A percentile compares a stretch with the other conserved stretches of the same genome.
phyloP scores from a whole-genome alignment of 257 asterid genomes.

The Solanum pimpinellifolium region DNA sequence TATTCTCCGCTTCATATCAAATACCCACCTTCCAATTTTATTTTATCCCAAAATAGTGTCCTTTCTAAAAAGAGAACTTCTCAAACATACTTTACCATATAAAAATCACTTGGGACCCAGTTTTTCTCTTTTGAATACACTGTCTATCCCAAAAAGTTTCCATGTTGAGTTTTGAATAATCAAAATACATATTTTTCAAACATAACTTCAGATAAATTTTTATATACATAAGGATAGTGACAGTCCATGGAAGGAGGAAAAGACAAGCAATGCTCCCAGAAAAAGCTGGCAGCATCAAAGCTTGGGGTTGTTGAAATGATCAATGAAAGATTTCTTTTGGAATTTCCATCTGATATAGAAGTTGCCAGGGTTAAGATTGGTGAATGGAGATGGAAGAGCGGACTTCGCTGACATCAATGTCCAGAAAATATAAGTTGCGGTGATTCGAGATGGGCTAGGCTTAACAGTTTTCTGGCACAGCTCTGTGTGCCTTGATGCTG shows the following conservation, averaged over 20 bases:
- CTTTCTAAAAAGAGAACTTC: neutral
- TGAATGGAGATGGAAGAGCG: neutral
- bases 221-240: neutral
- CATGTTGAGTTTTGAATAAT: neutral
- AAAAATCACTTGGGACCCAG: neutral
- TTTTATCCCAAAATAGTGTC: neutral
- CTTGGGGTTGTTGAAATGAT: neutral
- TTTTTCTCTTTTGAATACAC: neutral
- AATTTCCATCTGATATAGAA: neutral
- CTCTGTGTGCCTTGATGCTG: neutral
- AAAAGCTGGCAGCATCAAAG: neutral
- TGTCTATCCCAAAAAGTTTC: neutral
- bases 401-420: neutral
- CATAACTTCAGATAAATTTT: neutral
- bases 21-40: neutral
- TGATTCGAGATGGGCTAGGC: neutral
- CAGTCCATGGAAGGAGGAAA: neutral
- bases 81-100: neutral
- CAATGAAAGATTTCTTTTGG: neutral
- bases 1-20: neutral
- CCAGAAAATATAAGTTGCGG: neutral
- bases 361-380: neutral
- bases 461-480: conserved; percentile 1
- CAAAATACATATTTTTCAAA: neutral
- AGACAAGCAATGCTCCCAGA: neutral